These are phyloP conservation scores for Tetrahymena thermophila DNA, from an alignment of 73 alveolate species.

Conservation along the genomic window DNA sequence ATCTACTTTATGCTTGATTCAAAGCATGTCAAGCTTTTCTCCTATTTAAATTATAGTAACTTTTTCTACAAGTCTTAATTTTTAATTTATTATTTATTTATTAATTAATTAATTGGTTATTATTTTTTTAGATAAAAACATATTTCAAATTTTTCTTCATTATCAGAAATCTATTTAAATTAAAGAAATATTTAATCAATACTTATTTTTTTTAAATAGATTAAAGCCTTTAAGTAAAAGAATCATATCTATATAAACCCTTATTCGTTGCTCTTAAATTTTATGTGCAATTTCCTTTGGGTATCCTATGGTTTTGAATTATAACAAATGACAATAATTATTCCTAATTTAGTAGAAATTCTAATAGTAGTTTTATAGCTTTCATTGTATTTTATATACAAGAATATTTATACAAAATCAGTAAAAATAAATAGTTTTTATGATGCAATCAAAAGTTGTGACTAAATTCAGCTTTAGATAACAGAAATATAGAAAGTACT, in stretches of 20 bases:
- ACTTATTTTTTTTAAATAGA: neutral
- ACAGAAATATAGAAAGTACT: neutral
- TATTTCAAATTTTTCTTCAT: no score
- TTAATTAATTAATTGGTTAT: neutral
- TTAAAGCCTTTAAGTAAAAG: neutral
- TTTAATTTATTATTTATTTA: no score
- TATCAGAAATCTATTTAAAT: neutral
- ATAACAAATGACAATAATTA: neutral
- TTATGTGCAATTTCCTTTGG: neutral
- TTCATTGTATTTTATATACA: neutral
- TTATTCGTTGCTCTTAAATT: neutral
- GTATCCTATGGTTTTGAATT: neutral
- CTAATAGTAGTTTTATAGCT: neutral
- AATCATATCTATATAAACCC: neutral
- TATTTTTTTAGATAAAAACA: no score
- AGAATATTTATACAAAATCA: neutral
- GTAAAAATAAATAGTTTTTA: neutral
- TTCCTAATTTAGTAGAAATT: neutral
- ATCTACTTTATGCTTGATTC: neutral
- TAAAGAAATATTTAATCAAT: neutral
- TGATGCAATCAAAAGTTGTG: neutral
- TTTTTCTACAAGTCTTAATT: neutral
- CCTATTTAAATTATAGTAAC: neutral
- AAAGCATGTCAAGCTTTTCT: neutral
- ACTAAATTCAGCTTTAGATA: neutral